Conservation (phyloP, 805 yeast species). For the Alloascoidea hylecoeti region DNA sequence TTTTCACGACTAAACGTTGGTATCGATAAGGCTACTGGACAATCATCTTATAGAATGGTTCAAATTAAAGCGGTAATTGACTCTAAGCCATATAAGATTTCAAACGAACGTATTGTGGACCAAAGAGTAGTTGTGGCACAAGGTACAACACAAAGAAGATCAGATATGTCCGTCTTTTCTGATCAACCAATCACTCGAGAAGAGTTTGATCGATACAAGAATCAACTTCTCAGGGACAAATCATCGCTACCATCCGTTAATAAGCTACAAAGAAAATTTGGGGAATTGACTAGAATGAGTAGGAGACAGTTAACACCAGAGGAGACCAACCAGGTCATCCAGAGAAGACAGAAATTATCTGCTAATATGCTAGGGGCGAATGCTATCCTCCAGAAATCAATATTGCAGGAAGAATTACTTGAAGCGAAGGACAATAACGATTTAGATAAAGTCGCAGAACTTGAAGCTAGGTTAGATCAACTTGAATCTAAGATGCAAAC, state of each 20-base stretch:
- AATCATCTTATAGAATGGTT: constrained; percentile 70
- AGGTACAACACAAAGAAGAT: constrained; percentile 58
- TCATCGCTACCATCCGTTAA: constrained; percentile 46
- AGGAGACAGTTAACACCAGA: constrained; percentile 52
- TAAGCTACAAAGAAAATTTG: constrained; percentile 48
- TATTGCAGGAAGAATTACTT: constrained; percentile 57
- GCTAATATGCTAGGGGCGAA: constrained; percentile 48
- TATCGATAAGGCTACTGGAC: constrained; percentile 40
- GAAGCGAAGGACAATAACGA: constrained; percentile 44
- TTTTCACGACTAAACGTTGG: constrained; percentile 81
- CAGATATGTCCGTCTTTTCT: constrained; percentile 69
- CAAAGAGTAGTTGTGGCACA: constrained; percentile 64
- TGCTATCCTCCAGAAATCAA: constrained; percentile 63
- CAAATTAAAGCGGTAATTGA: constrained; percentile 53
- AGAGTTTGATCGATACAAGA: constrained; percentile 61
- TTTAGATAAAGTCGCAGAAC: constrained; percentile 14
- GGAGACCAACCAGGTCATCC: constrained; percentile 69
- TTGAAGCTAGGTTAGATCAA: constrained; percentile 17
- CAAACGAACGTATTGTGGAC: constrained; percentile 30
- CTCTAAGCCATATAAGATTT: constrained; percentile 32
- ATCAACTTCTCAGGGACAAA: constrained; percentile 43
- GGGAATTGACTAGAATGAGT: constrained; percentile 48
- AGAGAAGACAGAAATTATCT: constrained; percentile 49
- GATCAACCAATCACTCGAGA: constrained; percentile 58
- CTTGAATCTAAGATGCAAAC: constrained; percentile 10